These are phyloP conservation scores for Zasmidium angulare DNA, from an alignment of 2,329 filamentous ascomycete species.

Conservation along the genomic window DNA sequence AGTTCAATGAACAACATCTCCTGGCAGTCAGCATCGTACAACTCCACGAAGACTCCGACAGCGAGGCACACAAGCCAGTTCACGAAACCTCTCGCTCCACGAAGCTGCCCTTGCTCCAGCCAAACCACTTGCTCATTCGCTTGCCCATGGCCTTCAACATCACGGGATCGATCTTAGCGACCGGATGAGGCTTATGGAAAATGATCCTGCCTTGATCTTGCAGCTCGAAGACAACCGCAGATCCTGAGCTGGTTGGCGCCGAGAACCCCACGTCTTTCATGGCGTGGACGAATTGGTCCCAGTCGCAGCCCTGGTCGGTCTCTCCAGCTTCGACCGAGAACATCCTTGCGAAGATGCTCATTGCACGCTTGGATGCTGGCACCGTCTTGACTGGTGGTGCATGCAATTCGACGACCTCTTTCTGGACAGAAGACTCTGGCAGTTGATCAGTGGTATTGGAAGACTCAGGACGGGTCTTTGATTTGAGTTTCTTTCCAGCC, in stretches of 20 bases:
- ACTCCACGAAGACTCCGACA: too few relatives aligned
- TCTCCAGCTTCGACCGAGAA: not conserved
- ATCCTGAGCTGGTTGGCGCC: not conserved
- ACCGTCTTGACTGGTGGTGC: not conserved
- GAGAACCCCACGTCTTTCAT: constrained; percentile 3
- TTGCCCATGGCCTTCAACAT: not conserved
- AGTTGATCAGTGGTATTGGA: too few relatives aligned
- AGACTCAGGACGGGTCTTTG: not conserved
- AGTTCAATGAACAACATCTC: too few relatives aligned
- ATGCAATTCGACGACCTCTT: too few relatives aligned
- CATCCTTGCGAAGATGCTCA: constrained; percentile 1
- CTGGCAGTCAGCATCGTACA: too few relatives aligned
- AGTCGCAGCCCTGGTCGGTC: not conserved
- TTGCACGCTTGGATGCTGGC: not conserved
- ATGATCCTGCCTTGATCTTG: too few relatives aligned
- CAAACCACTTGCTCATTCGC: not conserved
- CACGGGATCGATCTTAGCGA: not conserved
- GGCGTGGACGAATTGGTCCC: constrained; percentile 3
- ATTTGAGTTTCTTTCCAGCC: not conserved
- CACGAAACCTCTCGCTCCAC: too few relatives aligned
- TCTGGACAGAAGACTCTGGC: too few relatives aligned
- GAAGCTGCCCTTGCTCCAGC: too few relatives aligned
- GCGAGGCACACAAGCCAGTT: too few relatives aligned
- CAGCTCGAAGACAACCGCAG: constrained; percentile 4
- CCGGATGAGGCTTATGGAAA: too few relatives aligned